Evolutionary conservation across 2,329 filamentous ascomycete species (phyloP), one percentile per base, ranked within the genome.

Genomic region (Talaromyces pinophilus): DNA sequence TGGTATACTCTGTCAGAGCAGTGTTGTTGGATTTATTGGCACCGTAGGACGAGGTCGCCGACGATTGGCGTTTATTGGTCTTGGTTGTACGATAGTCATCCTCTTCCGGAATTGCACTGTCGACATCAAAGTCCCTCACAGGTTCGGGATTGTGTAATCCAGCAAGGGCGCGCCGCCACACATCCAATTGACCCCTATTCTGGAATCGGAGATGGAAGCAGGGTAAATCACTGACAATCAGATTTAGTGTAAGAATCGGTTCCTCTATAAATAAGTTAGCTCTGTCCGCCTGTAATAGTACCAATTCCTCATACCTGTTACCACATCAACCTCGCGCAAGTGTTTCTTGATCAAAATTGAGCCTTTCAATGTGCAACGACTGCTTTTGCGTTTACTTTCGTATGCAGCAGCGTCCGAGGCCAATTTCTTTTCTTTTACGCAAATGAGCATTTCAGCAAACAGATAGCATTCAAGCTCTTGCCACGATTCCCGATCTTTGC

Each of bases 321-420:
- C 81, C 17, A 83, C 81, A 67, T 97, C 93, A 19, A 98, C 92
- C 71, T 95, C 91, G 75, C 95, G 96, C 52, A 99, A 84, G 76
- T 99, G 95, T 82, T 96, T 97, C 82, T 96, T 97, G 79, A 99
- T 98, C 69, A 99, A 83, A 71, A 99, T 99, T 0, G 95, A 98
- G 19, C 95, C 95, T 80, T 99, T 99, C 50, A 99, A 83, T 0
- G 93, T 96, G 82, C 91, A 97, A 69, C 92, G 88, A 2, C 88
- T 88, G 10, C 86, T 83, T 76, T 90, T 93, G 65, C 85, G 85
- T 25, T 84, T 85, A 0, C 83, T 75, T n/a, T 86, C 90, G 86
- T 91, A 93, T 70, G 91, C 87, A 62, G 87, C 83, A 68, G 73
- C 76, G 57, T 78, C 72, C 46, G 83, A 71, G 10, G 82, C 77